phyloP scores from a whole-genome alignment of 2,329 filamentous ascomycete species.

The Aspergillus pseudonomiae region DNA sequence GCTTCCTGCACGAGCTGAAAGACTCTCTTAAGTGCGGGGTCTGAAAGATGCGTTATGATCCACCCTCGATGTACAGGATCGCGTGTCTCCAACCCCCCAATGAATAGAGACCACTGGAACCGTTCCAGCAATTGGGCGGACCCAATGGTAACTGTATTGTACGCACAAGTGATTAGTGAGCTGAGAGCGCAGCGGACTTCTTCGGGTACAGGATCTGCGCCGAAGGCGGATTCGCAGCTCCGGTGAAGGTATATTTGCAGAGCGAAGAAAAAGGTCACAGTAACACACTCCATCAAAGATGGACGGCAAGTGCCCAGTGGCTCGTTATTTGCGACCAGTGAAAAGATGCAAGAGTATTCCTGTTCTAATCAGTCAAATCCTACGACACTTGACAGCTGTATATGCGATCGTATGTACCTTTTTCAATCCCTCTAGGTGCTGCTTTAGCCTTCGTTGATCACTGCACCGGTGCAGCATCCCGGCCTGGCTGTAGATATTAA shows the following conservation, averaged over 20 bases:
- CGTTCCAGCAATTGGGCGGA: conserved; percentile 14
- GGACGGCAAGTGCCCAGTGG: neutral
- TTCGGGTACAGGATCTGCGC: neutral
- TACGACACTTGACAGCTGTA: neutral
- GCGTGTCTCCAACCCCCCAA: conserved; percentile 10
- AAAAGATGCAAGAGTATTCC: neutral
- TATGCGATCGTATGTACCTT: neutral
- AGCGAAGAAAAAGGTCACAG: conserved; percentile 14
- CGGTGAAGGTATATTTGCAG: conserved; percentile 13
- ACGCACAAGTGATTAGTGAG: conserved; percentile 7
- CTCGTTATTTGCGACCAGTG: neutral
- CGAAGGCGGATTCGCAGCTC: conserved; percentile 9
- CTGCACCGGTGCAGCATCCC: neutral
- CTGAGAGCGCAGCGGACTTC: conserved; percentile 3
- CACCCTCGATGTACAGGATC: conserved; percentile 15
- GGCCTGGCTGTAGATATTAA: conserved; percentile 11
- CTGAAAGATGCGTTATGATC: conserved; percentile 12
- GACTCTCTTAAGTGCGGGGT: conserved; percentile 9
- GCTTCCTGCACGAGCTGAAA: neutral
- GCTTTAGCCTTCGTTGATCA: neutral
- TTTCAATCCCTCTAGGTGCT: conserved; percentile 6
- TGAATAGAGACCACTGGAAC: conserved; percentile 18
- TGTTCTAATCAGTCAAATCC: neutral
- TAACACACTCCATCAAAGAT: conserved; percentile 14
- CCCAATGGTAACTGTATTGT: conserved; percentile 7